Conservation (phyloP, 345 rosid species). For the Stellera chamaejasme region DNA sequence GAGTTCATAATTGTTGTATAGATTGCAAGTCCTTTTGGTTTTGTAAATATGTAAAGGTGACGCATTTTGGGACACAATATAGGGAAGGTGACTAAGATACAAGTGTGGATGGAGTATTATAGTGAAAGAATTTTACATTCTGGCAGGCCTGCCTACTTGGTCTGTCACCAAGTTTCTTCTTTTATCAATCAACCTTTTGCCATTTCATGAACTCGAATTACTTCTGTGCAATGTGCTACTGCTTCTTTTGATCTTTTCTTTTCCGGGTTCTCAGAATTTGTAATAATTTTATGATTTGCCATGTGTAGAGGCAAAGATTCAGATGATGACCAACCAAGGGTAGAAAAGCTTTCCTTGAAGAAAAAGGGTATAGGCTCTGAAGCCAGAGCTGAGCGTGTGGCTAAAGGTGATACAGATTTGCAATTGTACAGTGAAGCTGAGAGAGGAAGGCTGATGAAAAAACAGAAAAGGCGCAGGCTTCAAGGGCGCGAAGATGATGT, state of each 20-base stretch:
- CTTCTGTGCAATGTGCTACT: neutral
- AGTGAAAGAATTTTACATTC: too few species aligned
- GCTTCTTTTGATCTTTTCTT: constrained; percentile 1
- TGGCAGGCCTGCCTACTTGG: too few species aligned
- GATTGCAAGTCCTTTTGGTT: too few species aligned
- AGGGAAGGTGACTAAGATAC: too few species aligned
- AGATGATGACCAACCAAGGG: constrained; percentile 62
- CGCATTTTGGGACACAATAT: too few species aligned
- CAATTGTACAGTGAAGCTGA: constrained; percentile 71
- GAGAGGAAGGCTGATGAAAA: constrained; percentile 67
- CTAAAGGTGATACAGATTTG: constrained; percentile 68
- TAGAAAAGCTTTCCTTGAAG: constrained; percentile 78
- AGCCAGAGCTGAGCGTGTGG: constrained; percentile 72
- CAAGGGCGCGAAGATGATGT: constrained; percentile 96
- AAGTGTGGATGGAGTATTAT: too few species aligned
- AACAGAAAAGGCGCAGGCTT: constrained; percentile 84
- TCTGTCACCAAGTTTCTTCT: too few species aligned
- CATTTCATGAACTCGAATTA: too few species aligned
- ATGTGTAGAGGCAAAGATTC: constrained; percentile 32
- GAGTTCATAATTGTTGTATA: too few species aligned
- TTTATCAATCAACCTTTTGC: too few species aligned
- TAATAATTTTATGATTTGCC: constrained; percentile 7
- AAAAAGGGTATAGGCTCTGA: constrained; percentile 91
- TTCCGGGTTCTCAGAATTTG: constrained; percentile 1
- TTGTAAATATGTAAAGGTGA: too few species aligned